Conservation (phyloP, 2,329 filamentous ascomycete genomes). For the Nemania sp. region DNA sequence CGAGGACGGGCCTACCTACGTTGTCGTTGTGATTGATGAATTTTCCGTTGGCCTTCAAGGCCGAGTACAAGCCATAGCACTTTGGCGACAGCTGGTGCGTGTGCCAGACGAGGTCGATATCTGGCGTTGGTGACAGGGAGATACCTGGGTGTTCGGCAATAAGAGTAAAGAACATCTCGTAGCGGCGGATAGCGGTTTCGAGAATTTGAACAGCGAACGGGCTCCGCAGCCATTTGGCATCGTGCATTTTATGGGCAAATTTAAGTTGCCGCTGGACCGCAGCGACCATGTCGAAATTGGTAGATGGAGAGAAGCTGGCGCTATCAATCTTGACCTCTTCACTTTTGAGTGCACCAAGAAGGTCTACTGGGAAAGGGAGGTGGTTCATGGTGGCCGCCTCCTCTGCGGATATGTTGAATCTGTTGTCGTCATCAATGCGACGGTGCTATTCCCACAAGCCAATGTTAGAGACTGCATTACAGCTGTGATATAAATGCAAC, state of each 20-base stretch:
- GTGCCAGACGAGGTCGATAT: slow-evolving; percentile 21
- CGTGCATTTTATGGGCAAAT: slow-evolving; percentile 27
- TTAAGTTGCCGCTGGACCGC: slow-evolving; percentile 23
- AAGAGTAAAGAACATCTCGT: slow-evolving; percentile 22
- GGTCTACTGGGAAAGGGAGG: slow-evolving; percentile 17
- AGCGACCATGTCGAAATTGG: slow-evolving; percentile 17
- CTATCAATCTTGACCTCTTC: slow-evolving; percentile 11
- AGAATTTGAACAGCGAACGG: slow-evolving; percentile 15
- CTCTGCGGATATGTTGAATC: slow-evolving; percentile 16
- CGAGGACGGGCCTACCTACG: neutral
- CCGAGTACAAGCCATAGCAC: slow-evolving; percentile 12
- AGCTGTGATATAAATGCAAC: slow-evolving; percentile 2
- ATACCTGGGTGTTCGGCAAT: slow-evolving; percentile 19
- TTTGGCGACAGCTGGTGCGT: slow-evolving; percentile 21
- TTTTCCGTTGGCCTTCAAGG: slow-evolving; percentile 12
- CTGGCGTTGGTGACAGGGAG: slow-evolving; percentile 17
- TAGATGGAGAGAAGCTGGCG: slow-evolving; percentile 12
- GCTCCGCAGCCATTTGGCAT: slow-evolving; percentile 23
- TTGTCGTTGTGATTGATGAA: slow-evolving; percentile 18
- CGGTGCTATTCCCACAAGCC: slow-evolving; percentile 15
- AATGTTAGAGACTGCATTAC: slow-evolving; percentile 10
- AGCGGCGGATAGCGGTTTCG: slow-evolving; percentile 23
- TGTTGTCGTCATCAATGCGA: slow-evolving; percentile 11
- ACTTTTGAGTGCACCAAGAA: slow-evolving; percentile 22
- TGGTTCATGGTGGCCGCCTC: slow-evolving; percentile 16